Percentiles rank a stretch among this genome's conserved stretches.
Conservation (phyloP, 108 stramenopile species). For the Nitzschia sp. region DNA sequence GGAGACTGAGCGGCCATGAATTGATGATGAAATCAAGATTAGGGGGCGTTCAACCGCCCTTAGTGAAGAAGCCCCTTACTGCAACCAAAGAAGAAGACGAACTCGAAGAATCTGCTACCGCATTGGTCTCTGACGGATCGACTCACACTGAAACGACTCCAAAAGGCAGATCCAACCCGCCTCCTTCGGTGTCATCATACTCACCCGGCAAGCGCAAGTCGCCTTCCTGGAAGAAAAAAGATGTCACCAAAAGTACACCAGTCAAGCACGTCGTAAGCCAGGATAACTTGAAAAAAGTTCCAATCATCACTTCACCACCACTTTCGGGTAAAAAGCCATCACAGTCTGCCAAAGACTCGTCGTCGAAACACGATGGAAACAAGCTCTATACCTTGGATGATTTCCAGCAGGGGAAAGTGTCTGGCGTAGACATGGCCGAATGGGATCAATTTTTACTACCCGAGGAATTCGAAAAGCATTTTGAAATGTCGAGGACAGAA, state of each 20-base stretch:
- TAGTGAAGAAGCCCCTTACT: background rate
- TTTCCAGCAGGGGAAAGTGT: slow-evolving; percentile 8
- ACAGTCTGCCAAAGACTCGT: background rate
- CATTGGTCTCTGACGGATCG: background rate
- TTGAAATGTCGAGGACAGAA: slow-evolving; percentile 1
- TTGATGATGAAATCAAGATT: background rate
- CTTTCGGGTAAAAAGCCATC: background rate
- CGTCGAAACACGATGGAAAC: background rate
- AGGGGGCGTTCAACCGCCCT: background rate
- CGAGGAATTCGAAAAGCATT: slow-evolving; percentile 10
- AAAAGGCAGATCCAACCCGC: background rate
- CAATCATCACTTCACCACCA: background rate
- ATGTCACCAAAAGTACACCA: background rate
- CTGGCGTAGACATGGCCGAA: slow-evolving; percentile 1
- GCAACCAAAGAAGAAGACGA: slow-evolving; percentile 3
- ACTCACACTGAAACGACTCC: background rate
- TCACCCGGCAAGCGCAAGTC: slow-evolving; percentile 17
- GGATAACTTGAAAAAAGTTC: background rate
- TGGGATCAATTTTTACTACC: slow-evolving; percentile 11
- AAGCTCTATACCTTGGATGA: slow-evolving; percentile 13
- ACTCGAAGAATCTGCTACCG: background rate
- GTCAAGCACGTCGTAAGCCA: background rate
- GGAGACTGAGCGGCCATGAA: slow-evolving; percentile 1
- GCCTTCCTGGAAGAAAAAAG: slow-evolving; percentile 9
- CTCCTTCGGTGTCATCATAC: too few species aligned